Conservation (phyloP, 768 basidiomycete species). For the Neoboletus magnificus region DNA sequence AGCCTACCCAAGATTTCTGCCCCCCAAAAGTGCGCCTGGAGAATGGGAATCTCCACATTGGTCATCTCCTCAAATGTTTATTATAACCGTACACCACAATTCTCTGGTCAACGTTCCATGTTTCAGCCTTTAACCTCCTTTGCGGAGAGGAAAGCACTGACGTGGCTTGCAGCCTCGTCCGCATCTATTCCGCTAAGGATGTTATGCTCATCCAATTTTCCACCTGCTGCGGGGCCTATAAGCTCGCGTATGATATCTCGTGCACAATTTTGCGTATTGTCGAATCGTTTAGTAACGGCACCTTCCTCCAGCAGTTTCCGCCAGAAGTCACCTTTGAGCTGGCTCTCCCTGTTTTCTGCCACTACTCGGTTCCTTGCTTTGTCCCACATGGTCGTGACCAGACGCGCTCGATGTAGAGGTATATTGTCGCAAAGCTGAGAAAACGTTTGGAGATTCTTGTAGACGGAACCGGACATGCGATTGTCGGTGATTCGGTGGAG, state of each 20-base stretch:
- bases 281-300: not conserved
- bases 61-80: not conserved
- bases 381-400: constrained; percentile 41
- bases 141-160: not conserved
- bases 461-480: too few relatives aligned
- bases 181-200: constrained; percentile 14
- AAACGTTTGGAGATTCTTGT: too few relatives aligned
- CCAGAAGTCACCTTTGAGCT: constrained; percentile 30
- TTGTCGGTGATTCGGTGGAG: constrained; percentile 35
- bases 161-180: not conserved
- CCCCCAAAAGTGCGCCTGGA: not conserved
- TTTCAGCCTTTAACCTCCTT: not conserved
- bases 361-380: constrained; percentile 9
- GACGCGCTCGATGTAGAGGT: too few relatives aligned
- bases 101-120: not conserved
- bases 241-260: not conserved
- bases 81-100: not conserved
- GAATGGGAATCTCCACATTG: not conserved
- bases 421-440: constrained; percentile 32
- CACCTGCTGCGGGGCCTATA: too few relatives aligned
- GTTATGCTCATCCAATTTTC: too few relatives aligned
- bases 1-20: not conserved
- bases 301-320: not conserved
- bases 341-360: constrained; percentile 13
- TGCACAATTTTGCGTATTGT: not conserved